Evolutionary conservation across 176 grass and related monocot species (phyloP), one percentile per base, ranked within the genome.

Genomic region (Zizania latifolia): DNA sequence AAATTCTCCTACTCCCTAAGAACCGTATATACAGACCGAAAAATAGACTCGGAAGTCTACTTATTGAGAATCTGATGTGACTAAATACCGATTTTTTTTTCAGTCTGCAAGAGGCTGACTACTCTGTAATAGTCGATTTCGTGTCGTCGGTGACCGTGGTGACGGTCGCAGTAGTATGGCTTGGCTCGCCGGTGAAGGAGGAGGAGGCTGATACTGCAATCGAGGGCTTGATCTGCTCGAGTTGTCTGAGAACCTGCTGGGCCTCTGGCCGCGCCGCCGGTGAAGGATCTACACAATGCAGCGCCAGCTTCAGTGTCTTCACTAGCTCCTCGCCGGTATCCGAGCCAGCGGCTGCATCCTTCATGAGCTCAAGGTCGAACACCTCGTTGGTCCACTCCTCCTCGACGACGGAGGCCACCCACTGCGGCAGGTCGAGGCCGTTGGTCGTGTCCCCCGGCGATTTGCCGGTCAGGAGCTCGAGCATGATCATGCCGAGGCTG

Each of bases 321-420:
- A 99, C 92, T 46, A 99, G 72, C 73, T 99, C 92, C 53, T 99
- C 96, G 12, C 92, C 87, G 3, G 82, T 90, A 30, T 81, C 74
- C 2, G 74, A 75, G 26, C 72, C 85, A 1, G 83, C 66, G 35
- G 89, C 77, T 5, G 92, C 84, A 70, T 99, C 89, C 65, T 87
- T 92, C 89, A 90, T 88, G 68, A 95, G 86, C 80, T 95, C 91
- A 33, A 94, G 62, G 80, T 94, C 94, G 65, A 98, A 98, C 86
- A 98, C 94, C 78, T 98, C 94, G 69, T 90, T 98, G 4, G 84
- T 94, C 94, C 94, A 98, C 72, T 98, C 91, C 71, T 98, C 94
- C 78, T 92, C 79, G 11, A 89, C 91, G 19, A 86, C 84, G 1
- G 94, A 98, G 17, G 91, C 91, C 68, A 98, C 94, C 91, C 94